These are phyloP conservation scores for Porpolomopsis calyptriformis DNA, from an alignment of 768 basidiomycete species.

Conservation along the genomic window DNA sequence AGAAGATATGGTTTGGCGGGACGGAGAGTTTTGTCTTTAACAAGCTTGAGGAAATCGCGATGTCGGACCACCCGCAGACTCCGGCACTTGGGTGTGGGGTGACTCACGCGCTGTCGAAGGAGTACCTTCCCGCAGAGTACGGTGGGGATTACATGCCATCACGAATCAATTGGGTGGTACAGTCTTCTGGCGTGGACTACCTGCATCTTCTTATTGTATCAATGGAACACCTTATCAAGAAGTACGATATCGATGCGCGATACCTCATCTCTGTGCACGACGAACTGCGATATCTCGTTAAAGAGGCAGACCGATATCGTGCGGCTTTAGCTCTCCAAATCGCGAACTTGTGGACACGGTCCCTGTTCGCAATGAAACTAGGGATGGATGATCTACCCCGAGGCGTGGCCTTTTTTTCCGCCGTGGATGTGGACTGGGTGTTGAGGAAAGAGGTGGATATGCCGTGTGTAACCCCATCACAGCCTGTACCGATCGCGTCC, in stretches of 20 bases:
- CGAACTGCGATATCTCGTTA: constrained; percentile 88
- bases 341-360: constrained; percentile 91
- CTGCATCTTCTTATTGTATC: constrained; percentile 92
- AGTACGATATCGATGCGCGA: constrained; percentile 78
- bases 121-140: constrained; percentile 71
- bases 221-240: constrained; percentile 78
- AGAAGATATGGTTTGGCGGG: constrained; percentile 94
- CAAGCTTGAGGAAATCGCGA: constrained; percentile 90
- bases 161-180: constrained; percentile 98
- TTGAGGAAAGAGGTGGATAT: constrained; percentile 94
- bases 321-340: constrained; percentile 87
- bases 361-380: constrained; percentile 82
- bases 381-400: constrained; percentile 95
- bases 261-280: constrained; percentile 97
- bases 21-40: constrained; percentile 97
- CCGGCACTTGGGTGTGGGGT: constrained; percentile 92
- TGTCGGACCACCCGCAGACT: constrained; percentile 77
- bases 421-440: constrained; percentile 85
- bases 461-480: constrained; percentile 90
- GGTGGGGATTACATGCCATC: constrained; percentile 89
- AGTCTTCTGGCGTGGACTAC: constrained; percentile 97
- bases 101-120: constrained; percentile 86
- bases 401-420: constrained; percentile 93
- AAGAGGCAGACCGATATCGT: constrained; percentile 83
- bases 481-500: constrained; percentile 68